A percentile compares a stretch with the other conserved stretches of the same genome.
Evolutionary conservation across 192 early-diverging fungal genomes (phyloP).

Genomic region (Pilobolus umbonatus): DNA sequence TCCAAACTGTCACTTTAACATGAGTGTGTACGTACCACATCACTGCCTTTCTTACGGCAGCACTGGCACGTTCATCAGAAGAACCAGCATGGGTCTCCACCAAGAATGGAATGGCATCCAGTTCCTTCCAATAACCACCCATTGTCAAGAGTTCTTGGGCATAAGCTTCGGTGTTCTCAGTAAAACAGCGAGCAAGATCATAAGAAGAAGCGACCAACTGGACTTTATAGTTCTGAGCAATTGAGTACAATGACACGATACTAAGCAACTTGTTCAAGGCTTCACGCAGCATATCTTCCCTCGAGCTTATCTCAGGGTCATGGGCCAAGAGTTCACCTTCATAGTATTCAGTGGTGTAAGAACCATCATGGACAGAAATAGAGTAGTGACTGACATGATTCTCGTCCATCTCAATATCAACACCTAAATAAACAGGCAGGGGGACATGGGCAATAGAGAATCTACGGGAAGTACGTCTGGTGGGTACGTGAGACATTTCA

Average conservation of each 20-base stretch:
- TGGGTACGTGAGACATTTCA: conserved; percentile 7
- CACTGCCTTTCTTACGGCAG: conserved; percentile 69
- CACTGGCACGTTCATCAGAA: conserved; percentile 65
- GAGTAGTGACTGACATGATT: conserved; percentile 43
- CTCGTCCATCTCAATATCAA: conserved; percentile 39
- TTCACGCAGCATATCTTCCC: conserved; percentile 22
- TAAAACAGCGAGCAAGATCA: conserved; percentile 33
- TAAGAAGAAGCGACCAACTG: conserved; percentile 59
- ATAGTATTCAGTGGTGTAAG: conserved; percentile 57
- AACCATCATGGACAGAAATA: conserved; percentile 69
- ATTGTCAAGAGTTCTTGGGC: conserved; percentile 36
- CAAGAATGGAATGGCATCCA: conserved; percentile 71
- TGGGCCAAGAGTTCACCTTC: conserved; percentile 34
- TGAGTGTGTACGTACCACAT: conserved; percentile 36
- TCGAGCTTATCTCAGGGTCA: not conserved
- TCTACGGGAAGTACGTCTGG: conserved; percentile 3
- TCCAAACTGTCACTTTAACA: not conserved
- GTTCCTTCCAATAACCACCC: conserved; percentile 63
- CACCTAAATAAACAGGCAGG: conserved; percentile 48
- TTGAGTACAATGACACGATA: conserved; percentile 49
- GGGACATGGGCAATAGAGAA: conserved; percentile 31
- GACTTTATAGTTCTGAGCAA: conserved; percentile 61
- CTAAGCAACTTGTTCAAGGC: conserved; percentile 50
- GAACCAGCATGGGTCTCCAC: conserved; percentile 57
- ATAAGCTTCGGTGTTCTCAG: conserved; percentile 31